Base-by-base conservation (phyloP, 1,284 basidiomycete genomes). In the Pseudozyma thailandica region DNA sequence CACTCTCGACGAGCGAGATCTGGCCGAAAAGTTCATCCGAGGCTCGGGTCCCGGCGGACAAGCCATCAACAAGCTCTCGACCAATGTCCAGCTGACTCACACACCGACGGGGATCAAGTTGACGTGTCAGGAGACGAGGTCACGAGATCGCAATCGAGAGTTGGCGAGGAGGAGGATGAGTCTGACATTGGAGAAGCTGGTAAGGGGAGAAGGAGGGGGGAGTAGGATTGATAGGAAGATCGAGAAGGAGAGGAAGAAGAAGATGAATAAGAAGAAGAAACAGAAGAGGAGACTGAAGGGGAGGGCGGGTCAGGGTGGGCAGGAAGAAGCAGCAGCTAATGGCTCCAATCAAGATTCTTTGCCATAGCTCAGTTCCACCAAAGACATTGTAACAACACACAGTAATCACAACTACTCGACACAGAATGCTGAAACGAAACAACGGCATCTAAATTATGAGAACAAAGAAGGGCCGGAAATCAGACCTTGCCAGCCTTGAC, bases 1-100 rank as follows among this genome's bases (percentile, higher is more conserved):
- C 12, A 51, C 51, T 9, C 65, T 82, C 16, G 76, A 81, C 58
- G 77, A 80, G 54, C 42, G 48, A 15, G 52, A 82, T 20, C 60
- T 82, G 1, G 35, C 59, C 1, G 81, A 82, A 59, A 72, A 72
- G 20, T 82, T 82, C 48, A 72, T 77, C n/a, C 72, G 81, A 8
- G 81, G 81, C 18, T 74, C 71, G 0, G 81, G 81, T 0, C 75
- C 77, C 0, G 81, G 81, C 12, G 81, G 81, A 2, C 81, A 83
- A 58, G 78, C 77, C 2, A 81, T 83, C 65, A 83, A 83, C 64
- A 82, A 80, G 69, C 62, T 75, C 25, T 68, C 72, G 18, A 77
- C 64, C 37, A 79, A 77, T 27, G 78, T 80, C 6, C 69, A 74
- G 37, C 71, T 81, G 8, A 60, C 65, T 0, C 79, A 81, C 49